phyloP scores from a whole-genome alignment of 768 basidiomycete species.

The Suillus decipiens region DNA sequence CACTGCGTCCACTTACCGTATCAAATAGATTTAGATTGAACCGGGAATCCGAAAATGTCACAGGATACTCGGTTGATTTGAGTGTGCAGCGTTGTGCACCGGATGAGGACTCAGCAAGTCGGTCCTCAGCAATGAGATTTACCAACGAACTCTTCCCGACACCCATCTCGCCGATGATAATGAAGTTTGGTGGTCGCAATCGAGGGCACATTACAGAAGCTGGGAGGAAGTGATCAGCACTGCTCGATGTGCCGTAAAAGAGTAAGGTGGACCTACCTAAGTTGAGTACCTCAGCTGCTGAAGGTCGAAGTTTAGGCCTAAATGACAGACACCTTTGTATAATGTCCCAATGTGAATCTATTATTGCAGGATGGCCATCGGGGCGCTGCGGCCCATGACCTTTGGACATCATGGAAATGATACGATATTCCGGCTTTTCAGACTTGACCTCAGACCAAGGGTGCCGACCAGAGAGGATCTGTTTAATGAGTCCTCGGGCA shows the following conservation, averaged over 20 bases:
- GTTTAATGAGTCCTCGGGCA: too few species aligned
- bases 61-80: too few species aligned
- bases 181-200: not conserved
- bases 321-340: not conserved
- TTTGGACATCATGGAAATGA: not conserved
- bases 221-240: not conserved
- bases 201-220: not conserved
- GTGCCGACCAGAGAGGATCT: slow-evolving; percentile 5
- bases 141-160: not conserved
- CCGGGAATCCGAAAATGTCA: too few species aligned
- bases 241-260: not conserved
- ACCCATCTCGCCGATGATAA: not conserved
- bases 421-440: not conserved
- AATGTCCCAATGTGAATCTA: not conserved
- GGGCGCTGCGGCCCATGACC: not conserved
- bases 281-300: not conserved
- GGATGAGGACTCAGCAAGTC: not conserved
- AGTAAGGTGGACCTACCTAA: not conserved
- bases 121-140: not conserved
- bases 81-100: too few species aligned
- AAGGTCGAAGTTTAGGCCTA: not conserved
- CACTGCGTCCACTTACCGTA: too few species aligned
- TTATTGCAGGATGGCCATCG: not conserved
- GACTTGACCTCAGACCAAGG: not conserved
- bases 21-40: too few species aligned